Evolutionary conservation across 1,139 yeast genomes (phyloP).

Genomic region (Arxiozyma bovina): DNA sequence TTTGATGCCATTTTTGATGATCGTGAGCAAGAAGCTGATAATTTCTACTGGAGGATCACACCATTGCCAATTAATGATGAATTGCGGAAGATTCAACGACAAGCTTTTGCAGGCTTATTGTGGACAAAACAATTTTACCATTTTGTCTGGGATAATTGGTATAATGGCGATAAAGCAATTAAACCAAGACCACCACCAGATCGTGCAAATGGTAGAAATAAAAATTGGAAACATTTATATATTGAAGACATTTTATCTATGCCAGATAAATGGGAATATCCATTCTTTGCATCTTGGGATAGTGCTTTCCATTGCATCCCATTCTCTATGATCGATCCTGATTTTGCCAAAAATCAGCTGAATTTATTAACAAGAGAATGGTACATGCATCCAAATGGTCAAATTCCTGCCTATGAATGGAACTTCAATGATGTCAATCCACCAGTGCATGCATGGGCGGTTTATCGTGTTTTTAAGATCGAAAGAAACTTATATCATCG

Average conservation of each 20-base stretch:
- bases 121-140: slow-evolving; percentile 95
- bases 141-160: slow-evolving; percentile 83
- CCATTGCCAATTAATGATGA: slow-evolving; percentile 83
- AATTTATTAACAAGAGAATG: slow-evolving; percentile 87
- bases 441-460: slow-evolving; percentile 97
- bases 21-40: slow-evolving; percentile 87
- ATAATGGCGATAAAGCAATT: slow-evolving; percentile 74
- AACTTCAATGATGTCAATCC: slow-evolving; percentile 93
- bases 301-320: slow-evolving; percentile 96
- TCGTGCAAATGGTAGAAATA: slow-evolving; percentile 76
- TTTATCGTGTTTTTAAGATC: slow-evolving; percentile 80
- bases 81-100: slow-evolving; percentile 79
- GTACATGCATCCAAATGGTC: slow-evolving; percentile 99
- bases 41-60: slow-evolving; percentile 82
- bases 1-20: slow-evolving; percentile 66
- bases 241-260: slow-evolving; percentile 81
- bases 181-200: slow-evolving; percentile 67
- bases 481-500: slow-evolving; percentile 80
- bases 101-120: slow-evolving; percentile 87
- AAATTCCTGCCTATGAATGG: slow-evolving; percentile 97
- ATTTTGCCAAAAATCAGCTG: slow-evolving; percentile 83
- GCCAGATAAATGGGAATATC: slow-evolving; percentile 97
- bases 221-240: slow-evolving; percentile 84
- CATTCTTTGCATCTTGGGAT: slow-evolving; percentile 97
- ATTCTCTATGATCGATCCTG: slow-evolving; percentile 89